Percentiles rank a stretch among this genome's conserved stretches.
phyloP scores from a whole-genome alignment of 2,329 filamentous ascomycete genomes.

The Pezicula carpinea region DNA sequence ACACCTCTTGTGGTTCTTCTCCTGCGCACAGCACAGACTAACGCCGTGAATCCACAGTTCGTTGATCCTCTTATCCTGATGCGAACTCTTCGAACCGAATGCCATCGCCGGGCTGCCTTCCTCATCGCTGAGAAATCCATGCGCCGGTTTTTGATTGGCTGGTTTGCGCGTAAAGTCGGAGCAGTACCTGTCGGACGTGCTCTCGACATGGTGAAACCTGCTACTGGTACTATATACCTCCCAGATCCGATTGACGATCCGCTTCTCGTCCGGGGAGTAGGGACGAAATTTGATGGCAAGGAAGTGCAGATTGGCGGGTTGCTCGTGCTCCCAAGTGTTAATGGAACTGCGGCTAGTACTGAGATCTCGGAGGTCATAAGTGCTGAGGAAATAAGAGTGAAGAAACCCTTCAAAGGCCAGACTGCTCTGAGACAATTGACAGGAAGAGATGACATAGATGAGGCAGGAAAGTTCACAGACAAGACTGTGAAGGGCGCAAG shows the following conservation, averaged over 20 bases:
- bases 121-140: slow-evolving; percentile 96
- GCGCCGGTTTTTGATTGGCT: slow-evolving; percentile 81
- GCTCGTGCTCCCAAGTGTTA: slow-evolving; percentile 79
- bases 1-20: slow-evolving; percentile 23
- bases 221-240: slow-evolving; percentile 76
- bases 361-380: slow-evolving; percentile 80
- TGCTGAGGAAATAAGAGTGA: slow-evolving; percentile 76
- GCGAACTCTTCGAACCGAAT: slow-evolving; percentile 79
- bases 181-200: slow-evolving; percentile 91
- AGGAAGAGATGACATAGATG: slow-evolving; percentile 67
- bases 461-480: slow-evolving; percentile 59
- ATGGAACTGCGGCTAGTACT: slow-evolving; percentile 71
- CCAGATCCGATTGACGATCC: slow-evolving; percentile 84
- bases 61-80: slow-evolving; percentile 93
- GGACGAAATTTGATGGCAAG: slow-evolving; percentile 72
- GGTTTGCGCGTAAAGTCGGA: slow-evolving; percentile 77
- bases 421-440: slow-evolving; percentile 77
- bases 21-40: no score
- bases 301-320: slow-evolving; percentile 75
- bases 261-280: slow-evolving; percentile 72
- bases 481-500: slow-evolving; percentile 47
- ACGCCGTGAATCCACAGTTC: slow-evolving; percentile 52
- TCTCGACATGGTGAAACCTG: slow-evolving; percentile 81
- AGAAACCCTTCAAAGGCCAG: slow-evolving; percentile 79
- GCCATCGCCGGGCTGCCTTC: slow-evolving; percentile 83